Evolutionary conservation across 768 basidiomycete species (phyloP).

Genomic region (Tricholoma hemisulphureum): DNA sequence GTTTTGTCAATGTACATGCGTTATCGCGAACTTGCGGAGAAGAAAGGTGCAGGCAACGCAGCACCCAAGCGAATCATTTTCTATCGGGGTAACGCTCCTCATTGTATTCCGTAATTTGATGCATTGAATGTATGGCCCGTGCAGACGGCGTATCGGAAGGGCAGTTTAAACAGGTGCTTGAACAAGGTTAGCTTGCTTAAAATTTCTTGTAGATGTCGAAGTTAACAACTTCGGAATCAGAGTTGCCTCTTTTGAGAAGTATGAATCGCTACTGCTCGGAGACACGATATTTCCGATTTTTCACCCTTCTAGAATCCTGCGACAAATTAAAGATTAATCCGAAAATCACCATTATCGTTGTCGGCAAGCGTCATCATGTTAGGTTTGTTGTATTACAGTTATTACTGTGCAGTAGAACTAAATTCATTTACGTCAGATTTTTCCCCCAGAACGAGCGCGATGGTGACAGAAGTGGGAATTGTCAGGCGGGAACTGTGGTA

Average conservation of each 20-base stretch:
- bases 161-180: constrained; percentile 52
- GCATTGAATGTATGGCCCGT: constrained; percentile 12
- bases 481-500: constrained; percentile 74
- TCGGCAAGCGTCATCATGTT: constrained; percentile 65
- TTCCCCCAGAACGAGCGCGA: constrained; percentile 37
- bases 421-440: constrained; percentile 27
- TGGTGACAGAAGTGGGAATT: constrained; percentile 72
- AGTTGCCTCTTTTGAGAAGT: constrained; percentile 53
- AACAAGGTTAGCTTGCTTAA: constrained; percentile 38
- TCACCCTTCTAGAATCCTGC: constrained; percentile 49
- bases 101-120: background rate
- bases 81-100: constrained; percentile 54
- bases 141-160: constrained; percentile 57
- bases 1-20: constrained; percentile 55
- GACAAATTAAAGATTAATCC: constrained; percentile 46
- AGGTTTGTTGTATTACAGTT: constrained; percentile 25
- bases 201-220: background rate
- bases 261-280: constrained; percentile 6
- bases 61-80: constrained; percentile 73
- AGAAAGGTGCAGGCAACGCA: constrained; percentile 36
- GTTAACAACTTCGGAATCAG: constrained; percentile 24
- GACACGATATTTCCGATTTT: background rate
- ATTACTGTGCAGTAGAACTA: background rate
- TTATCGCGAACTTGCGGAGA: constrained; percentile 58
- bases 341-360: constrained; percentile 65